Base-by-base conservation (phyloP, 2,329 filamentous ascomycete genomes). In the Juglanconis oblonga region DNA sequence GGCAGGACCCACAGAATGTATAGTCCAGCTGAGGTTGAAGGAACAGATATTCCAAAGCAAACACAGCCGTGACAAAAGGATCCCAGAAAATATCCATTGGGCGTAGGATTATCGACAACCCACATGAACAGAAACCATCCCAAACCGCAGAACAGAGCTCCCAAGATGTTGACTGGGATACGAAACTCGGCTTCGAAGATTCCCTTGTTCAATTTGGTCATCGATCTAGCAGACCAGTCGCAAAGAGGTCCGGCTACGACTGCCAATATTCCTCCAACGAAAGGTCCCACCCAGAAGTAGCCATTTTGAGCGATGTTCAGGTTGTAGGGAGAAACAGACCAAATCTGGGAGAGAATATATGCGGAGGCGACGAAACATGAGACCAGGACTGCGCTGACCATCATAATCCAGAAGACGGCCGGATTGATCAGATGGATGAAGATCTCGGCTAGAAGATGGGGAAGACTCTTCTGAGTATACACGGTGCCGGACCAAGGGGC, bases 201-300 rank as follows among this genome's bases (percentile, higher is more conserved):
- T 13, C 64, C 65, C 7, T 13, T 6, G 56, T 67, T 62, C 1
- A 60, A 38, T 4, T 48, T 54, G 1, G 64, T 55, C 36, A 67
- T 42, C 14, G 17, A 11, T 3, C 63, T 55, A 4, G 65, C 64
- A 5, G 65, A 62, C 64, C 64, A 67, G 59, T 67, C 65, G 53
- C 65, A 67, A 5, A 67, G 32, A 6, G 64, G 63, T 0, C 65
- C 65, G 6, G 53, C 52, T 2, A 75, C 55, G 35, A 72, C 67
- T 8, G 75, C 75, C n/a, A 77, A 67, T 5, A 77, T 67, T n/a
- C 67, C 70, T 3, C 76, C 73, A 47, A 76, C 63, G 65, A 77
- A 72, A 2, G 75, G 72, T 0, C 76, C 74, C 17, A 78, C 70
- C 56, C 73, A 75, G 57, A 77, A 75, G 53, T 78, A 73, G 1